Base-by-base conservation (phyloP, 1,284 basidiomycete species). In the Leccinum colubrinum region DNA sequence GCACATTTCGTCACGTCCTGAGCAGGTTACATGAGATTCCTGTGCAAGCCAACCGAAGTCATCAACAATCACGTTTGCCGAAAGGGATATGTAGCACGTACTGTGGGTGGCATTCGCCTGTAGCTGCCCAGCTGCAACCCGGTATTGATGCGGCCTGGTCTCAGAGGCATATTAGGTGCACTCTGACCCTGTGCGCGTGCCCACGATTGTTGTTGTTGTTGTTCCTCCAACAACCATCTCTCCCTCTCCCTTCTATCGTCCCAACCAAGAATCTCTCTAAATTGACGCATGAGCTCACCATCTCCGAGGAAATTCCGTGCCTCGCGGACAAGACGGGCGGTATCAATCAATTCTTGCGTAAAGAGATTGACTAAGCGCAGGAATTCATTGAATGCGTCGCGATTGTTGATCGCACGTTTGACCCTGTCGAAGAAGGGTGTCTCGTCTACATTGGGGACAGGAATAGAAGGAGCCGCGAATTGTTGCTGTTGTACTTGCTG, bases 1-100 rank as follows among this genome's bases (percentile, higher is more conserved):
- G 77, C 97, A 98, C 89, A 98, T 96, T 43, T 95, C 93, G 71
- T 98, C 97, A 37, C 97, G 90, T 0, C 97, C 97, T 2, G 94
- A 94, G 74, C 97, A 99, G 12, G 89, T 81, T 22, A 97, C 86
- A 65, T 91, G 91, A 65, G 89, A 86, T 77, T 97, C 95, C 91
- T 95, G 60, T 35, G 58, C 9, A 57, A 9, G 22, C 39, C 52
- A 20, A 55, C 66, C 17, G 68, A 57, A 25, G 59, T 25, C 4
- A 22, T 68, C 39, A 71, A 37, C 7, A 51, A 59, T 43, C 15
- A 3, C 20, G 2, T 37, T 50, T 15, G 3, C 2, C 5, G 12
- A 15, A 35, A 35, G 25, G 6, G 14, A 52, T 9, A 4, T 22
- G 12, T 22, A 22, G 58, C 35, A 81, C 87, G 65, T 69, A 94